Evolutionary conservation across 306 rosid genomes (phyloP), one percentile per base, ranked within the genome.

Genomic region (Chamaecrista fasciculata): DNA sequence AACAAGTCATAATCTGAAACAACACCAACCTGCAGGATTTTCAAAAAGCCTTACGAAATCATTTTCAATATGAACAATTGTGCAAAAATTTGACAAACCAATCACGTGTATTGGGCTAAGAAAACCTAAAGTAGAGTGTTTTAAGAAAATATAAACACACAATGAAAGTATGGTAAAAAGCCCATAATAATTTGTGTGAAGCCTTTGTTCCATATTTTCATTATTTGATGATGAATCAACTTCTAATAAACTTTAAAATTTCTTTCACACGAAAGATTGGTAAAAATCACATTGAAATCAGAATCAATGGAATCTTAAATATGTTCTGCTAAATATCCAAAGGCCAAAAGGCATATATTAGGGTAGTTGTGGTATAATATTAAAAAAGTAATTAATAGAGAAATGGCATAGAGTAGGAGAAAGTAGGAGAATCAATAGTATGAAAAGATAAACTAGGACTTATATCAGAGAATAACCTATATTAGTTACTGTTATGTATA

Each of bases 1-100:
- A 90, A 82, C 80, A 94, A 85, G 81, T 94, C 98, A 36, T 90
- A 94, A 66, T 94, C 98, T 18, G 98, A 94, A 79, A 94, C 88
- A 72, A 94, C 90, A 57, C 98, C 98, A 67, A 94, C 96, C 98
- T 94, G 82, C 85, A 74, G 19, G 66, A 50, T 21, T 55, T 73
- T 44, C 42, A 67, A 72, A 59, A 39, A 80, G 75, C 67, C 39
- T 57, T 68, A 5, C 62, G 53, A 57, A 70, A 66, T 73, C 69
- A 66, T 63, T 63, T 68, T 28, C 42, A 72, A 14, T 43, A 71
- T 67, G 21, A 62, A 3, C 57, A 57, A 51, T 46, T 19, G 36
- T 4, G 39, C 44, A 68, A 64, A 33, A 66, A 29, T 77, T 3
- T 47, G 51, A 24, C n/a, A 46, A 77, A 52, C 33, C n/a, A 69